Evolutionary conservation across 78 protist genomes (phyloP).

Genomic region (Diacronema lutheri): DNA sequence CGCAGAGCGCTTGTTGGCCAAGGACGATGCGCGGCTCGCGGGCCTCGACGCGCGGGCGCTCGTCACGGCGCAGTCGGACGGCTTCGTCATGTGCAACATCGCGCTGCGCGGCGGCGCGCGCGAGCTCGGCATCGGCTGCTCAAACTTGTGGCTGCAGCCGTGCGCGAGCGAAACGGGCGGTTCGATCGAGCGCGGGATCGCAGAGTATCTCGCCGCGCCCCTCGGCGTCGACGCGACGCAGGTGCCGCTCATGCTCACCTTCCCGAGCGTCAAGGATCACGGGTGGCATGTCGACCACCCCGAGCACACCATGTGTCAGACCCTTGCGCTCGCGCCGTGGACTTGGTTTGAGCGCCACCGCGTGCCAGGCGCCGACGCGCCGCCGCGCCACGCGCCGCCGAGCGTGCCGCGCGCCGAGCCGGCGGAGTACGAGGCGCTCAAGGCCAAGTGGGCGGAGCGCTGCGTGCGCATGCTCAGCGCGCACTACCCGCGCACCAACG

Average conservation of each 20-base stretch:
- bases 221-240: neutral
- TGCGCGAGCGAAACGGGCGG: neutral
- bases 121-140: neutral
- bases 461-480: neutral
- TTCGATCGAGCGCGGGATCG: neutral
- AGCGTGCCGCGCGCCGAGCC: neutral
- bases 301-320: neutral
- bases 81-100: constrained; percentile 9
- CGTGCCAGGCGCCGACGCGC: neutral
- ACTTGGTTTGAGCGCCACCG: neutral
- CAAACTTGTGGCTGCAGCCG: constrained; percentile 10
- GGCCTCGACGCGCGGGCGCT: neutral
- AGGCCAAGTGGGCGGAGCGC: neutral
- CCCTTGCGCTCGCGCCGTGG: neutral
- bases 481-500: neutral
- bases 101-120: neutral
- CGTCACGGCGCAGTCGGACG: neutral
- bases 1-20: neutral
- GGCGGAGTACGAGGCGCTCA: neutral
- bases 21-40: neutral
- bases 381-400: constrained; percentile 7
- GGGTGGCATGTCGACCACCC: neutral
- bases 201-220: neutral
- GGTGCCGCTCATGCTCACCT: neutral
- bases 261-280: neutral